Percentiles rank a stretch among this genome's conserved stretches.
Evolutionary conservation across 73 alveolate species (phyloP).

Genomic region (Tetrahymena malaccensis): DNA sequence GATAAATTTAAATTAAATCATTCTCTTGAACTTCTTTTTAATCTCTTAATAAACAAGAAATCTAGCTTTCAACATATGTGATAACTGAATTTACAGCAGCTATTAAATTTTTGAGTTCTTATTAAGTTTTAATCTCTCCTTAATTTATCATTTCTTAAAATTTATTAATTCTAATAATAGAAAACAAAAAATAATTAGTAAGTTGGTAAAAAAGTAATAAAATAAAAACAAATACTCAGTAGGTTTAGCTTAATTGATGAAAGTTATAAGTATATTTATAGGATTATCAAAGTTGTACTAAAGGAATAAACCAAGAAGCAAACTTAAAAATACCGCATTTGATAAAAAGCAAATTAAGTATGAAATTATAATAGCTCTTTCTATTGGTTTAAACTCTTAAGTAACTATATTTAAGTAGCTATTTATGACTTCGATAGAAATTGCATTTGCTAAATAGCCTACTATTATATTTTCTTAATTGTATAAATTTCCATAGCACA

Average conservation of each 20-base stretch:
- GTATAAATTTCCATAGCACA: neutral
- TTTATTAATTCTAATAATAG: neutral
- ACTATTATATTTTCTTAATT: neutral
- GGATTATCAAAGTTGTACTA: neutral
- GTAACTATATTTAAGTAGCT: neutral
- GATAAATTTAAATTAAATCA: neutral
- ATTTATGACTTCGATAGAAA: neutral
- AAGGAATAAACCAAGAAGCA: neutral
- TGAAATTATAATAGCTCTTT: neutral
- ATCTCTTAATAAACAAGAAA: neutral
- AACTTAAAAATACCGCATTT: neutral
- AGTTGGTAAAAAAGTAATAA: no score
- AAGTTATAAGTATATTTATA: neutral
- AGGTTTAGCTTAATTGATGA: neutral
- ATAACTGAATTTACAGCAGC: neutral
- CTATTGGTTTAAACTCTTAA: neutral
- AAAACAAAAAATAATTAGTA: no score
- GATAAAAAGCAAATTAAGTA: neutral
- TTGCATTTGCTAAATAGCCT: neutral
- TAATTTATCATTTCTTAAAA: neutral
- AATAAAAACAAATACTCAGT: neutral
- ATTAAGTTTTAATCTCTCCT: neutral
- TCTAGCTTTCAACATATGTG: neutral
- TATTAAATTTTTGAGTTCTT: neutral
- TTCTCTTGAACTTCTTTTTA: neutral